Conservation (phyloP, 306 rosid genomes). For the Ziziphus jujuba region DNA sequence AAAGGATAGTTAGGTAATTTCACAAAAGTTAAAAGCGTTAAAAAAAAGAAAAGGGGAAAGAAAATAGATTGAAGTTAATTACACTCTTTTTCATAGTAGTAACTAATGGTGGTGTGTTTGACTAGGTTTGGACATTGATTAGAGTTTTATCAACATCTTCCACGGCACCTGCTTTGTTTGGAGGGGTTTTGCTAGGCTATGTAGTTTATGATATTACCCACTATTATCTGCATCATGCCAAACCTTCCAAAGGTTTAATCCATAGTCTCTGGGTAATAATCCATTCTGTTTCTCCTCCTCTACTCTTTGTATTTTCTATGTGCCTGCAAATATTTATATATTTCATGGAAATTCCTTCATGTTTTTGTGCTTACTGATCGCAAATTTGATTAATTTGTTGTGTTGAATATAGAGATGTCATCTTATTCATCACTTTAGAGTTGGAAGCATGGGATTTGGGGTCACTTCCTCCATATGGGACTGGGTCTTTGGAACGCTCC, state of each 20-base stretch:
- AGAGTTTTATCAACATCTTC: constrained; percentile 26
- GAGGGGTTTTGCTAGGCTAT: constrained; percentile 37
- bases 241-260: constrained; percentile 32
- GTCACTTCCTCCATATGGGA: constrained; percentile 43
- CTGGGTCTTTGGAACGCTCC: constrained; percentile 37
- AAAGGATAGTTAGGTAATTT: too few species aligned
- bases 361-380: too few species aligned
- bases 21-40: too few species aligned
- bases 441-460: constrained; percentile 36
- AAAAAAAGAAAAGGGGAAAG: too few species aligned
- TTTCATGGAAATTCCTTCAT: too few species aligned
- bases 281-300: background rate
- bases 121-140: constrained; percentile 31
- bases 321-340: too few species aligned
- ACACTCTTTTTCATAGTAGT: too few species aligned
- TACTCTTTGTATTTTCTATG: background rate
- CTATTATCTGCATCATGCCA: constrained; percentile 43
- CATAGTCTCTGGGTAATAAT: constrained; percentile 28
- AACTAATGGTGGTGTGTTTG: background rate
- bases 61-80: too few species aligned
- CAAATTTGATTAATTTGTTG: background rate
- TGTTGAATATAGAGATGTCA: constrained; percentile 36
- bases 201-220: constrained; percentile 39
- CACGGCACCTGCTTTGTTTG: constrained; percentile 33
- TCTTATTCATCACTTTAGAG: constrained; percentile 37